Conservation (phyloP, 2,329 filamentous ascomycete genomes). For the Fusarium coicis region DNA sequence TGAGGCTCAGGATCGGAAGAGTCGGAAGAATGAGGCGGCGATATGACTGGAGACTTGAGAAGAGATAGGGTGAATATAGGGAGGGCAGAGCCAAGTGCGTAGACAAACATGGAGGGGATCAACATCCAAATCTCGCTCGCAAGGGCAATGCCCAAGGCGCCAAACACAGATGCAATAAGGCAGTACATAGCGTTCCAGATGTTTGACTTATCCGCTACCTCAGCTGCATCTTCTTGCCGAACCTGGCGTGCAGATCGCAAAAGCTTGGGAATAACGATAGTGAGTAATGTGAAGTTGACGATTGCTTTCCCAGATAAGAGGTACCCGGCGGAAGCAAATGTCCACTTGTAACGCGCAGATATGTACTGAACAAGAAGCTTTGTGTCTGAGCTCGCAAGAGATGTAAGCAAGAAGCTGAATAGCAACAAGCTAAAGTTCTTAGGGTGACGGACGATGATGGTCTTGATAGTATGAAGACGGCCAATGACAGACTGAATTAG, state of each 20-base stretch:
- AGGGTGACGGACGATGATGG: slow-evolving; percentile 51
- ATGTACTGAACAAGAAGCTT: slow-evolving; percentile 63
- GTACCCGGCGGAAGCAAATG: slow-evolving; percentile 59
- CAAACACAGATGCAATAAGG: slow-evolving; percentile 44
- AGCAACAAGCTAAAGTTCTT: slow-evolving; percentile 57
- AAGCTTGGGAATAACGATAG: slow-evolving; percentile 53
- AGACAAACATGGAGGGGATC: slow-evolving; percentile 56
- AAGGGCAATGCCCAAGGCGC: slow-evolving; percentile 56
- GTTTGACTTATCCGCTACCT: slow-evolving; percentile 28
- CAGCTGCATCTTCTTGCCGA: not conserved
- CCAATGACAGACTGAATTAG: slow-evolving; percentile 29
- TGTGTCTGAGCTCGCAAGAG: slow-evolving; percentile 62
- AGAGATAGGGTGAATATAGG: slow-evolving; percentile 62
- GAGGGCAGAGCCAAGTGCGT: slow-evolving; percentile 60
- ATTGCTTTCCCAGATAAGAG: slow-evolving; percentile 60
- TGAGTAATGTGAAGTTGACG: slow-evolving; percentile 59
- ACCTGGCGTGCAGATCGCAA: slow-evolving; percentile 37
- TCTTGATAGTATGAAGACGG: slow-evolving; percentile 44
- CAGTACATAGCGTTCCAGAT: slow-evolving; percentile 33
- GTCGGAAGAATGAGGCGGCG: not conserved
- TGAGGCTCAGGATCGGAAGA: slow-evolving; percentile 50
- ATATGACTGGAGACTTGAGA: slow-evolving; percentile 56
- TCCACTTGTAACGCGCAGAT: slow-evolving; percentile 60
- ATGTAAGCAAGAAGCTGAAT: slow-evolving; percentile 58
- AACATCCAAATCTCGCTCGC: slow-evolving; percentile 53